phyloP scores from a whole-genome alignment of 768 basidiomycete species.

The Trametes cinnabarina region DNA sequence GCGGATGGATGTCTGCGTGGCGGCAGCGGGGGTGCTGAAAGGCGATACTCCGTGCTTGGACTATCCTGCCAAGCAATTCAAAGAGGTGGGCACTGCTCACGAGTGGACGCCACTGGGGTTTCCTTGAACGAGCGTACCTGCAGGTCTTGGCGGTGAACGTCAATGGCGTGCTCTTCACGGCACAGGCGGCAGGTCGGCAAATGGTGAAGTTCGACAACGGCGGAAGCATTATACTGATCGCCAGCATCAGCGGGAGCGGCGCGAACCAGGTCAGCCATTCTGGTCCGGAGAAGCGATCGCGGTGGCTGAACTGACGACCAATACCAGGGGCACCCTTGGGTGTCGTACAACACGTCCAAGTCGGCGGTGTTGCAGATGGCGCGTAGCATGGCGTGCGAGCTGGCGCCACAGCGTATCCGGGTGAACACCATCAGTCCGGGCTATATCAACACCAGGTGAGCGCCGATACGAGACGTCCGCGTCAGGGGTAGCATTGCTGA shows the following conservation, averaged over 20 bases:
- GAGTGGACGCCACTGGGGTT: background rate
- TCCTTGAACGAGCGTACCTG: background rate
- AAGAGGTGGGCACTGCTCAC: conserved; percentile 41
- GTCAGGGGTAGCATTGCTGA: background rate
- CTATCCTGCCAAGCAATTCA: conserved; percentile 63
- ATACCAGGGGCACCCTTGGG: conserved; percentile 65
- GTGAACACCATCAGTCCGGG: conserved; percentile 78
- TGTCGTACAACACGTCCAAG: conserved; percentile 75
- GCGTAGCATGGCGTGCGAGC: conserved; percentile 78
- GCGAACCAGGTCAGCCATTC: conserved; percentile 57
- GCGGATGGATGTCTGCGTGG: conserved; percentile 72
- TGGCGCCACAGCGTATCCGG: conserved; percentile 60
- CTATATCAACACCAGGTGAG: conserved; percentile 66
- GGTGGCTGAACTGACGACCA: background rate
- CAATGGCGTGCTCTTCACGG: conserved; percentile 37
- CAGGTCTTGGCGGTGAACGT: conserved; percentile 67
- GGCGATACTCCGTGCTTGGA: conserved; percentile 58
- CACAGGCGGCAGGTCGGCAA: conserved; percentile 37
- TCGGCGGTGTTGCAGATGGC: conserved; percentile 77
- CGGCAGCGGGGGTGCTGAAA: conserved; percentile 69
- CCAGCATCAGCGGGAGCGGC: conserved; percentile 45
- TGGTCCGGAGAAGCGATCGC: background rate
- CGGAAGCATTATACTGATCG: conserved; percentile 43
- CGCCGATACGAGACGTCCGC: conserved; percentile 33
- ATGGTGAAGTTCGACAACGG: conserved; percentile 34